phyloP scores from a whole-genome alignment of 305 asterid species.

The Fraxinus baroniana region DNA sequence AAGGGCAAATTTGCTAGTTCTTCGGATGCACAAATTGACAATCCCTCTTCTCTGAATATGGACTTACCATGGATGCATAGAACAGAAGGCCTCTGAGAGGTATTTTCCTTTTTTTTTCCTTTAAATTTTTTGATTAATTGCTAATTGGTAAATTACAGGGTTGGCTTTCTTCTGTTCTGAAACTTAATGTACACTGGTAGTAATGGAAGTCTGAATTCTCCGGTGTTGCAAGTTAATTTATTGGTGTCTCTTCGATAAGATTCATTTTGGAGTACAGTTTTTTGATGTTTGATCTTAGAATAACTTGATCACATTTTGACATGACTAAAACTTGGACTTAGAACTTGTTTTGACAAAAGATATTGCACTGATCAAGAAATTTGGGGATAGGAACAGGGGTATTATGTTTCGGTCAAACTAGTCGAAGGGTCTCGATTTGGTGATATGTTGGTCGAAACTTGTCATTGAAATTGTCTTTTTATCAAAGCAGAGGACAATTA shows the following conservation, averaged over 20 bases:
- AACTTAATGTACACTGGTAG: constrained; percentile 29
- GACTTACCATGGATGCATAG: constrained; percentile 58
- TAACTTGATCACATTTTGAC: constrained; percentile 17
- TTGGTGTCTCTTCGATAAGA: neutral
- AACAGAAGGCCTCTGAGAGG: constrained; percentile 51
- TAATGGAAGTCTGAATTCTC: constrained; percentile 19
- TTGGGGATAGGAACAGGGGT: neutral
- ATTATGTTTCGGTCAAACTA: neutral
- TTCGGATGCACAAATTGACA: constrained; percentile 37
- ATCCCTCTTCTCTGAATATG: constrained; percentile 41
- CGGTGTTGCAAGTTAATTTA: neutral
- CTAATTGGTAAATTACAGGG: constrained; percentile 22
- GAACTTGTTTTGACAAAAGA: neutral
- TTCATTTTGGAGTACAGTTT: neutral
- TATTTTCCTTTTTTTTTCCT: constrained; percentile 10
- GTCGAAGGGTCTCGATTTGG: constrained; percentile 7
- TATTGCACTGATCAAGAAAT: neutral
- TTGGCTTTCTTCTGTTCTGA: constrained; percentile 28
- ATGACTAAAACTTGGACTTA: constrained; percentile 5
- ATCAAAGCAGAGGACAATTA: constrained; percentile 19
- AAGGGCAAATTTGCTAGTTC: constrained; percentile 75
- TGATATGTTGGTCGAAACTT: neutral
- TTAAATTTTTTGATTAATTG: constrained; percentile 28
- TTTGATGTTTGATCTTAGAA: neutral
- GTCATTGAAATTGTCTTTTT: constrained; percentile 7